These are phyloP conservation scores for Yamadazyma diospyri DNA, from an alignment of 1,139 yeast genomes.

Conservation along the genomic window DNA sequence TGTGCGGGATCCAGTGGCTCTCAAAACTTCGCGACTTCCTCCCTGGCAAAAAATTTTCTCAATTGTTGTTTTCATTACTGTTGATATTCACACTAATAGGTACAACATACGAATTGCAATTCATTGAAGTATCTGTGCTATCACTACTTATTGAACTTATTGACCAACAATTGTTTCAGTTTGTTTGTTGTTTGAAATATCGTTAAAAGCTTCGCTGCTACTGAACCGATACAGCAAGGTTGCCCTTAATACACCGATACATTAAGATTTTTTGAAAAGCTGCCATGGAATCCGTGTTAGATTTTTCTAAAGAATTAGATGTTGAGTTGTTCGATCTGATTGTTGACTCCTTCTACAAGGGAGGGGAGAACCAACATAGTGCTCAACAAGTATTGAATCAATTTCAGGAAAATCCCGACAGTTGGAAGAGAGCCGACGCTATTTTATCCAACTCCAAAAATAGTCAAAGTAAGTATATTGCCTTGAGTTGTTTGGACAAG, in stretches of 20 bases:
- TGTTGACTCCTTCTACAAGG: constrained; percentile 83
- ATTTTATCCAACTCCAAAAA: constrained; percentile 76
- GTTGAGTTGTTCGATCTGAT: constrained; percentile 75
- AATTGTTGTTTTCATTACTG: constrained; percentile 5
- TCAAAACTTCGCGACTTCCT: constrained; percentile 3
- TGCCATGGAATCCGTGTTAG: constrained; percentile 83
- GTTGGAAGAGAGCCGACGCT: constrained; percentile 93
- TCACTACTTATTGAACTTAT: too few species aligned
- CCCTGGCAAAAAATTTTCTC: constrained; percentile 9
- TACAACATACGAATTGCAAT: not conserved
- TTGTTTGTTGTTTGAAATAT: too few species aligned
- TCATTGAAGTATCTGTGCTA: too few species aligned
- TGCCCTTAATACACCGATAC: too few species aligned
- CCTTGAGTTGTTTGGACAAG: constrained; percentile 83
- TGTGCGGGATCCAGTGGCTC: not conserved
- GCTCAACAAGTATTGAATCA: constrained; percentile 84
- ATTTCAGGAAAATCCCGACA: constrained; percentile 92
- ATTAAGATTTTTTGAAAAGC: too few species aligned
- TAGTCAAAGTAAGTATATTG: constrained; percentile 89
- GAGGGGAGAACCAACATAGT: constrained; percentile 75
- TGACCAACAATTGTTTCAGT: too few species aligned
- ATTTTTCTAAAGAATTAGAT: constrained; percentile 82
- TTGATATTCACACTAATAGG: constrained; percentile 1
- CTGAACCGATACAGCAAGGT: too few species aligned
- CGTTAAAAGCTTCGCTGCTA: too few species aligned